Evolutionary conservation across 305 asterid genomes (phyloP).

Genomic region (Coffea humblotiana): DNA sequence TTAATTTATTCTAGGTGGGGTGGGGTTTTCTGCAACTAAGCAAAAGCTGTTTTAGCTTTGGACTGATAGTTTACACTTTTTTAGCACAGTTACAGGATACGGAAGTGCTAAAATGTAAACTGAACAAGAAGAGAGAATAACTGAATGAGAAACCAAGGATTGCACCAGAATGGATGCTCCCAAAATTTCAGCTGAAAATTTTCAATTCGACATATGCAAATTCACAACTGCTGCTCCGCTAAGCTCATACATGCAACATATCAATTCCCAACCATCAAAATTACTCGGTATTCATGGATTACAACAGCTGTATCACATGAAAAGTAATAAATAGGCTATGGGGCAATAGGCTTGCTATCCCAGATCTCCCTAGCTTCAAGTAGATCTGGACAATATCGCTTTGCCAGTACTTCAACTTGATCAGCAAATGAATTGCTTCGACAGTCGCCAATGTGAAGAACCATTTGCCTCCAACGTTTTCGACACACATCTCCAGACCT

Average conservation of each 20-base stretch:
- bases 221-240: neutral
- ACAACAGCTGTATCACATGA: neutral
- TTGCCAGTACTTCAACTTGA: conserved; percentile 68
- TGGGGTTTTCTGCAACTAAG: no score
- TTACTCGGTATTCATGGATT: neutral
- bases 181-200: no score
- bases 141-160: no score
- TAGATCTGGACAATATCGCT: conserved; percentile 60
- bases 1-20: no score
- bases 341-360: conserved; percentile 67
- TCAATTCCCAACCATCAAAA: neutral
- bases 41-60: no score
- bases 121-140: no score
- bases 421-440: conserved; percentile 59
- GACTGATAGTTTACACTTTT: no score
- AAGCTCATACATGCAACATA: neutral
- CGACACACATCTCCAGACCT: conserved; percentile 65
- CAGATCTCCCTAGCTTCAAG: conserved; percentile 61
- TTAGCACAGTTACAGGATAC: no score
- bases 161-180: no score
- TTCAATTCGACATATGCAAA: no score
- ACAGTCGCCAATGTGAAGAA: conserved; percentile 57
- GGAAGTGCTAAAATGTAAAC: no score
- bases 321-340: neutral
- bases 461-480: conserved; percentile 86